phyloP scores from a whole-genome alignment of 371 early-diverging fungal species.

The Mucor racemosus region DNA sequence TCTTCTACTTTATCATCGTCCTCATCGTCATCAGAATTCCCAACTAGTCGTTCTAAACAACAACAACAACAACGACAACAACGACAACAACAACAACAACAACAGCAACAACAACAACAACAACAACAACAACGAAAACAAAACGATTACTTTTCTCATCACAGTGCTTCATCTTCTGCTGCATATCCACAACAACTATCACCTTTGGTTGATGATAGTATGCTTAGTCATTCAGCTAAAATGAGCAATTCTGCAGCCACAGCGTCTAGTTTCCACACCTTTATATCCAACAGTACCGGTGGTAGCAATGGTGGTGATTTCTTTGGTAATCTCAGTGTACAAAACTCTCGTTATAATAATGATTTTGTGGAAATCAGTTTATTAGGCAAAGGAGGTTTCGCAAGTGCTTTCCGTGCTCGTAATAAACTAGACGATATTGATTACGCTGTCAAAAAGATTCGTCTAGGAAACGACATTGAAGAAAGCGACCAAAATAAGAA shows the following conservation, averaged over 20 bases:
- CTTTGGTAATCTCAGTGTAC: slow-evolving; percentile 42
- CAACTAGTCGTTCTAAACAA: background rate
- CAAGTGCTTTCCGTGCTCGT: slow-evolving; percentile 77
- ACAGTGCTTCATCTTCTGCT: background rate
- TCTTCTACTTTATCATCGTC: background rate
- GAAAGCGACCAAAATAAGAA: slow-evolving; percentile 2
- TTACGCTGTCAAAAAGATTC: slow-evolving; percentile 91
- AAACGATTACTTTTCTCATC: background rate
- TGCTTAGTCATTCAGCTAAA: background rate
- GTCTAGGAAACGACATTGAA: slow-evolving; percentile 50
- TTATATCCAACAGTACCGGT: background rate
- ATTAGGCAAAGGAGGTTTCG: slow-evolving; percentile 96
- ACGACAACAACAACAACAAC: slow-evolving; percentile 12
- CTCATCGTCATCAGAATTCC: background rate
- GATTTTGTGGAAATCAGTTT: slow-evolving; percentile 82
- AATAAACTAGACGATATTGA: slow-evolving; percentile 84
- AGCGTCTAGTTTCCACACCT: background rate
- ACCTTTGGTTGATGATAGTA: background rate
- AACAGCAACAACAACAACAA: slow-evolving; percentile 3
- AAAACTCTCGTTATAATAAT: slow-evolving; percentile 77
- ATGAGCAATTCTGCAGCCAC: background rate
- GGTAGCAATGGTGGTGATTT: slow-evolving; percentile 7
- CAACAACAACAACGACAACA: background rate
- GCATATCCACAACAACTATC: background rate
- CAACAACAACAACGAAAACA: slow-evolving; percentile 3